Evolutionary conservation across 1,284 basidiomycete species (phyloP).

Genomic region (Ceratobasidium sp.): DNA sequence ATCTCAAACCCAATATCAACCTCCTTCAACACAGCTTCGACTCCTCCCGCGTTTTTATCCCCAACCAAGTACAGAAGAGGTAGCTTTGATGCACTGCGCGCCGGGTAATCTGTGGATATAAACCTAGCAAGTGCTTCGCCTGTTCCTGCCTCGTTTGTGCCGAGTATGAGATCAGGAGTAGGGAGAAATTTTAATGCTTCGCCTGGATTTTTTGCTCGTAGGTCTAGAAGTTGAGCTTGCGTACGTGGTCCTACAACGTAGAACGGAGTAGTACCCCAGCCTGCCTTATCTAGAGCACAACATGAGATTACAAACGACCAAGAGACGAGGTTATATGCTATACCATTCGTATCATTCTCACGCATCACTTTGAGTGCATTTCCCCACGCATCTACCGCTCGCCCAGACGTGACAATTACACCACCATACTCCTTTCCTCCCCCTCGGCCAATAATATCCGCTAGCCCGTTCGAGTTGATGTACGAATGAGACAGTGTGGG

Average conservation of each 20-base stretch:
- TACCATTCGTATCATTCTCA: not conserved
- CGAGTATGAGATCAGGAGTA: slow-evolving; percentile 62
- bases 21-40: slow-evolving; percentile 66
- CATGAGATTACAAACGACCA: not conserved
- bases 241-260: slow-evolving; percentile 81
- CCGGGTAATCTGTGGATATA: slow-evolving; percentile 65
- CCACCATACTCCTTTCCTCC: slow-evolving; percentile 62
- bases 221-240: slow-evolving; percentile 62
- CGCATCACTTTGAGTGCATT: slow-evolving; percentile 57
- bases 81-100: slow-evolving; percentile 23
- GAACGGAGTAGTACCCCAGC: slow-evolving; percentile 64
- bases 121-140: slow-evolving; percentile 74
- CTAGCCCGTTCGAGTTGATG: slow-evolving; percentile 65
- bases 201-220: slow-evolving; percentile 54
- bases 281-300: not conserved
- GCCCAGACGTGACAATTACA: slow-evolving; percentile 78
- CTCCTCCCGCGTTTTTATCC: slow-evolving; percentile 82
- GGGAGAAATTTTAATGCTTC: slow-evolving; percentile 17
- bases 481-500: slow-evolving; percentile 75
- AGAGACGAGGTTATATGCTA: not conserved
- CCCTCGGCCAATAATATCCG: slow-evolving; percentile 60
- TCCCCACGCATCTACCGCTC: slow-evolving; percentile 77
- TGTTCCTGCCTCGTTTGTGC: slow-evolving; percentile 70
- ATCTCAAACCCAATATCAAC: slow-evolving; percentile 63
- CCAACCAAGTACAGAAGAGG: slow-evolving; percentile 78